A percentile compares a stretch with the other conserved stretches of the same genome.
Conservation (phyloP, 352 stramenopile species). For the Globisporangium perplexum region DNA sequence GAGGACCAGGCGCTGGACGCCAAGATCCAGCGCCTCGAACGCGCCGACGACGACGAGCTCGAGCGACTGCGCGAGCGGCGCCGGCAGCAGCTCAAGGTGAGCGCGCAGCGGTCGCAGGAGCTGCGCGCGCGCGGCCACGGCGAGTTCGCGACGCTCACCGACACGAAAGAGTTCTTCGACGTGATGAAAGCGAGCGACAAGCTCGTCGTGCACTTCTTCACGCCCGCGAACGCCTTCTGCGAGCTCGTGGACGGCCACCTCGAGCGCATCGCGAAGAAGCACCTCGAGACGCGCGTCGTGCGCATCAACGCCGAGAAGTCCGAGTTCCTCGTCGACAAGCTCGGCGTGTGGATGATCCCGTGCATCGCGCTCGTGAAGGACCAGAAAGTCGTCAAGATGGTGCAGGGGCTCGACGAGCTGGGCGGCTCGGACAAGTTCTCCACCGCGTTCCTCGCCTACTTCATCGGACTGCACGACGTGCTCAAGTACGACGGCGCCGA, state of each 20-base stretch:
- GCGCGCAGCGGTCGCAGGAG: constrained; percentile 64
- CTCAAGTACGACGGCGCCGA: constrained; percentile 94
- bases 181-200: constrained; percentile 89
- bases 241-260: constrained; percentile 93
- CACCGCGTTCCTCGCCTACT: constrained; percentile 89
- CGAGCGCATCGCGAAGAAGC: constrained; percentile 79
- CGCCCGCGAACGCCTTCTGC: constrained; percentile 89
- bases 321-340: constrained; percentile 95
- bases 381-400: constrained; percentile 95
- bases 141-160: constrained; percentile 86
- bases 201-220: constrained; percentile 96
- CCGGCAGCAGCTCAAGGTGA: constrained; percentile 68
- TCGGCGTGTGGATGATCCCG: constrained; percentile 95
- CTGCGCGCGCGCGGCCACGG: constrained; percentile 77
- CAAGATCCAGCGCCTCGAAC: constrained; percentile 79
- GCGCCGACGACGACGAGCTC: constrained; percentile 86
- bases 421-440: constrained; percentile 93
- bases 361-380: constrained; percentile 94
- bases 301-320: constrained; percentile 96
- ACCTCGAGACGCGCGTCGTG: constrained; percentile 94
- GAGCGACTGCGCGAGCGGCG: constrained; percentile 83
- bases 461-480: constrained; percentile 90
- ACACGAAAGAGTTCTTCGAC: constrained; percentile 95
- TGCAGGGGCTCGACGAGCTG: constrained; percentile 94
- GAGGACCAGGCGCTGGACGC: constrained; percentile 82